Conservation (phyloP, 495 filamentous ascomycete genomes). For the Podospora anserina region DNA sequence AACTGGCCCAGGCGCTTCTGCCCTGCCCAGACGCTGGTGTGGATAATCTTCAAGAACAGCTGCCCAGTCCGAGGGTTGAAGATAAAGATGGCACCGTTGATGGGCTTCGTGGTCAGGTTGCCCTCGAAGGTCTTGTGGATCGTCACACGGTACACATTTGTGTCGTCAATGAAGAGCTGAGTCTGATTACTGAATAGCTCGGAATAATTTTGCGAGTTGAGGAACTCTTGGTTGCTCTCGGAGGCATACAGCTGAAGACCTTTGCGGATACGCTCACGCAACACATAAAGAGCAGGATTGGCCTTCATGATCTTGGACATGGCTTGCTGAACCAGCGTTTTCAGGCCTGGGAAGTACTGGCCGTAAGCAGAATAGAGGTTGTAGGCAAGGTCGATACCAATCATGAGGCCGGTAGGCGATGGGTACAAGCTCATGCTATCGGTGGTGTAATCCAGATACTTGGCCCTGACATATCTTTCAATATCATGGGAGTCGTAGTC, state of each 20-base stretch:
- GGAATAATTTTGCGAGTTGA: slow-evolving; percentile 99
- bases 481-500: slow-evolving; percentile 99
- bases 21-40: slow-evolving; percentile 98
- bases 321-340: slow-evolving; percentile 93
- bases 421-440: slow-evolving; percentile 99
- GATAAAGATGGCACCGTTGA: slow-evolving; percentile 99
- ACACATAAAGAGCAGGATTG: slow-evolving; percentile 93
- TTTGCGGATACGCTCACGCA: slow-evolving; percentile 97
- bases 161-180: slow-evolving; percentile 98
- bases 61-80: slow-evolving; percentile 98
- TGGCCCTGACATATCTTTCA: slow-evolving; percentile 94
- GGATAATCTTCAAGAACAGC: slow-evolving; percentile 98
- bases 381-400: slow-evolving; percentile 96
- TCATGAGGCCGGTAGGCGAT: slow-evolving; percentile 96
- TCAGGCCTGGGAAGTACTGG: slow-evolving; percentile 97
- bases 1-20: slow-evolving; percentile 98
- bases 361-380: slow-evolving; percentile 98
- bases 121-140: slow-evolving; percentile 99
- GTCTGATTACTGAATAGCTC: slow-evolving; percentile 99
- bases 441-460: slow-evolving; percentile 98
- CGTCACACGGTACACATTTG: slow-evolving; percentile 98
- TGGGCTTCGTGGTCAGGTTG: slow-evolving; percentile 98
- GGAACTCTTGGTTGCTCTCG: slow-evolving; percentile 98
- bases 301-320: slow-evolving; percentile 99
- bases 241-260: slow-evolving; percentile 97